phyloP scores from a whole-genome alignment of 495 filamentous ascomycete species.

The Aspergillus diversus region DNA sequence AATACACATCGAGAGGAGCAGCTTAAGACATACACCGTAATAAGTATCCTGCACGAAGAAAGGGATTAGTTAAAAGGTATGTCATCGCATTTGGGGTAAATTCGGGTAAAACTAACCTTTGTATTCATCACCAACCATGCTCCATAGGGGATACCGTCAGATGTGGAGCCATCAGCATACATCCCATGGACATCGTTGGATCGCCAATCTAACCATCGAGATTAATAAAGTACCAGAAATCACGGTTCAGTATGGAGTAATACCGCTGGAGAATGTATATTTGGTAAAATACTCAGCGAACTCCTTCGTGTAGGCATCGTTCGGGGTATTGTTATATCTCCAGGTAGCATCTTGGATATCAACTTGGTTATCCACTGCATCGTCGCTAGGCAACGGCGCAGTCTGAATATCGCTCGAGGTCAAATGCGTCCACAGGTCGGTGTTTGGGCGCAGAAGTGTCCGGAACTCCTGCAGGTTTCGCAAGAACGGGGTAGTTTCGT shows the following conservation, averaged over 20 bases:
- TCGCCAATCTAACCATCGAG: conserved; percentile 41
- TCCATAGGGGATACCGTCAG: conserved; percentile 53
- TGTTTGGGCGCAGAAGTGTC: conserved; percentile 59
- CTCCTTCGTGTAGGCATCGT: conserved; percentile 53
- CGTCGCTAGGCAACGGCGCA: conserved; percentile 53
- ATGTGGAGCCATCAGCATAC: conserved; percentile 55
- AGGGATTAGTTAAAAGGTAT: background rate
- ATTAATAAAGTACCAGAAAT: background rate
- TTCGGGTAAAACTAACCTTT: conserved; percentile 29
- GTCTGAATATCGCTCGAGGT: conserved; percentile 52
- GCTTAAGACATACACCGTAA: conserved; percentile 43
- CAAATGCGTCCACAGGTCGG: conserved; percentile 59
- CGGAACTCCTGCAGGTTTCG: conserved; percentile 59
- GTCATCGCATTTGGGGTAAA: too few species aligned
- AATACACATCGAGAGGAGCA: background rate
- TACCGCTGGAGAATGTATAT: conserved; percentile 55
- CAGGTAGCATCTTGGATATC: conserved; percentile 62
- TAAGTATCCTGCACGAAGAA: conserved; percentile 48
- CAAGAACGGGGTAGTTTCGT: conserved; percentile 54
- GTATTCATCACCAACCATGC: conserved; percentile 64
- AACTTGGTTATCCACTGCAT: conserved; percentile 43
- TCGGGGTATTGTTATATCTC: conserved; percentile 53
- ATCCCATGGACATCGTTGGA: conserved; percentile 58
- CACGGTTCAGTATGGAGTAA: background rate
- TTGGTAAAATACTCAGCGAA: conserved; percentile 63